phyloP scores from a whole-genome alignment of 139 green algal genomes.

The Chlorella sorokiniana region DNA sequence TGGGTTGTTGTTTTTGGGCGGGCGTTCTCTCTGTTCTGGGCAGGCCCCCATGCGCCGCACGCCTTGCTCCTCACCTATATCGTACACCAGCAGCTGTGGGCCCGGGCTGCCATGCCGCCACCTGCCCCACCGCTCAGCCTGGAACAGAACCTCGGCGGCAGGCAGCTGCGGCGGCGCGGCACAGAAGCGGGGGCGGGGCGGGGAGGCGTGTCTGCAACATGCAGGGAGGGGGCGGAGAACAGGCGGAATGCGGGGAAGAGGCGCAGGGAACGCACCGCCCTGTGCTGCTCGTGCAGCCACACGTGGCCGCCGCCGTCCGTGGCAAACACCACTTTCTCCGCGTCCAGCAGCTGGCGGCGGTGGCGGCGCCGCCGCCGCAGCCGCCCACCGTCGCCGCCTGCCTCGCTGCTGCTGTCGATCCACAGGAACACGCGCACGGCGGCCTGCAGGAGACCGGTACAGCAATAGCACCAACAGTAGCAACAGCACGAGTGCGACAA shows the following conservation, averaged over 20 bases:
- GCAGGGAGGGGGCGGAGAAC: background rate
- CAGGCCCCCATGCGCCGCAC: background rate
- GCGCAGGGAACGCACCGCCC: background rate
- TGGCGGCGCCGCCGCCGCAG: background rate
- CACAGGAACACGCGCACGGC: conserved; percentile 8
- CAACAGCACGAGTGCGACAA: no score
- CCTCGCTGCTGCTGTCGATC: conserved; percentile 1
- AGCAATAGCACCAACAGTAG: no score
- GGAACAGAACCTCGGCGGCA: background rate
- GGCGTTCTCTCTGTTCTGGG: no score
- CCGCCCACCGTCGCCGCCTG: background rate
- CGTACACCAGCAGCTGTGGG: conserved; percentile 13
- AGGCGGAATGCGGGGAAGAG: background rate
- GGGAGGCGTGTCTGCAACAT: no score
- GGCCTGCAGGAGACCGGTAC: background rate
- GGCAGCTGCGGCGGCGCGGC: background rate
- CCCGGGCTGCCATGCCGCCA: background rate
- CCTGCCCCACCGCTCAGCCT: conserved; percentile 14
- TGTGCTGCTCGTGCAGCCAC: background rate
- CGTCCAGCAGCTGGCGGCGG: conserved; percentile 30
- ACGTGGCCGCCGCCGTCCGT: conserved; percentile 15
- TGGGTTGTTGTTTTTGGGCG: no score
- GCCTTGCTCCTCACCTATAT: conserved; percentile 12
- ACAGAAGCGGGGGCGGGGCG: no score
- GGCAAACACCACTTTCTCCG: conserved; percentile 32